Evolutionary conservation across 768 basidiomycete species (phyloP), one percentile per base, ranked within the genome.

Genomic region (Mycena crocata): DNA sequence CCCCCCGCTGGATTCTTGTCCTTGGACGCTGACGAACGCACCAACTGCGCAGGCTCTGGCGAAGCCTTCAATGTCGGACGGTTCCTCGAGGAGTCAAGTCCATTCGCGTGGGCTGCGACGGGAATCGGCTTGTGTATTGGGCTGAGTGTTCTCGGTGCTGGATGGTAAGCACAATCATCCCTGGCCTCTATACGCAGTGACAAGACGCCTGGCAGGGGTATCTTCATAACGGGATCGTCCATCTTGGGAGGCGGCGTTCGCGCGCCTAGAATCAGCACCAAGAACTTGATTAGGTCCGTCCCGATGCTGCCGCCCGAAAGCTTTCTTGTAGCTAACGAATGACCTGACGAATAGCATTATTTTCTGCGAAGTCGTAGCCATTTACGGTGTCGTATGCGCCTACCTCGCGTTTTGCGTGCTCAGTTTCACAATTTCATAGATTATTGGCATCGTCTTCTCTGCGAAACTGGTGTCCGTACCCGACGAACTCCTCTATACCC

Each of bases 341-440:
- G 21, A 10, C 9, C 23, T 26, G n/a, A n/a, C 52, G 8, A 14
- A 13, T 74, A 98, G 97, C 71, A 95, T 99, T 83, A 98, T 99
- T 75, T 98, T 99, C 85, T 98, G 97, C 79, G 97, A 99, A 83
- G 98, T 98, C 75, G 96, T 99, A 31, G 98, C 97, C 64, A 99
- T 99, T 75, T 99, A 99, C 81, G 98, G 93, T 62, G 94, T 95
- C 57, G 94, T 96, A 80, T 65, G 92, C 85, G 45, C 23, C 51
- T 52, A 21, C 30, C 50, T 44, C 57, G 39, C 5, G 48, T 49
- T 26, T 40, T n/a, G 3, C 19, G 14, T 46, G 23, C 31, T 31
- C 30, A 13, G 54, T 12, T 55, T 46, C 51, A 51, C 46, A 54
- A 19, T 8, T 46, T 31, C 13, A 3, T 45, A 94, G 93, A 98